Evolutionary conservation across 306 rosid genomes (phyloP).

Genomic region (Glycine tomentella): DNA sequence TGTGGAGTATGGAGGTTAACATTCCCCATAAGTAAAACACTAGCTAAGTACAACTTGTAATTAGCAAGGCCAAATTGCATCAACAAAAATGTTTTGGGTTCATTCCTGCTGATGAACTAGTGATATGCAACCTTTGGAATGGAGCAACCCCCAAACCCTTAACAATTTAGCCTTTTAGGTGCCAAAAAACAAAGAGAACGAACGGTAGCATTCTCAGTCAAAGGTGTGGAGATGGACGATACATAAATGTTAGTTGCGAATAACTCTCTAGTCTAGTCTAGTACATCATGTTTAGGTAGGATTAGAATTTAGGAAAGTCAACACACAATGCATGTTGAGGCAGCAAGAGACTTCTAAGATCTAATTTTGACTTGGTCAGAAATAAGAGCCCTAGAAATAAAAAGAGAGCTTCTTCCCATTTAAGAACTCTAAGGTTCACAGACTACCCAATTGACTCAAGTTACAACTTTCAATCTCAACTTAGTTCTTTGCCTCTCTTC

Average conservation of each 20-base stretch:
- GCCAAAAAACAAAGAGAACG: neutral
- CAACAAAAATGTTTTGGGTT: neutral
- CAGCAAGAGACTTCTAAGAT: conserved; percentile 27
- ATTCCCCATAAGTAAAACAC: neutral
- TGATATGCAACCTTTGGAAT: neutral
- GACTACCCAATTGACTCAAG: conserved; percentile 20
- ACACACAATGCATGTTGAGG: conserved; percentile 30
- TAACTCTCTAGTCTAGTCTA: neutral
- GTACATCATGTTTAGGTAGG: conserved; percentile 20
- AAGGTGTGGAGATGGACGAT: neutral
- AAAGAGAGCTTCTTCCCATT: conserved; percentile 27
- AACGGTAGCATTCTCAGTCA: neutral
- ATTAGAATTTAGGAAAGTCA: conserved; percentile 27
- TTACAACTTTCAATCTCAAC: conserved; percentile 26
- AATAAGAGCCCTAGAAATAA: conserved; percentile 28
- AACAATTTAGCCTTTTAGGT: neutral
- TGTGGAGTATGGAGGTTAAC: neutral
- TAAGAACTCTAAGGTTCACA: conserved; percentile 32
- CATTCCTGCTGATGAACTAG: neutral
- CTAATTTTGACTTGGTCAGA: conserved; percentile 39
- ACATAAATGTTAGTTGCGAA: neutral
- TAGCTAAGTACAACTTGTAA: neutral
- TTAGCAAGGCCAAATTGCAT: neutral
- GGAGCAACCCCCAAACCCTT: neutral
- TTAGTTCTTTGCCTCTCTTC: conserved; percentile 14